Base-by-base conservation (phyloP, 371 early-diverging fungal species). In the Phascolomyces articulosus region DNA sequence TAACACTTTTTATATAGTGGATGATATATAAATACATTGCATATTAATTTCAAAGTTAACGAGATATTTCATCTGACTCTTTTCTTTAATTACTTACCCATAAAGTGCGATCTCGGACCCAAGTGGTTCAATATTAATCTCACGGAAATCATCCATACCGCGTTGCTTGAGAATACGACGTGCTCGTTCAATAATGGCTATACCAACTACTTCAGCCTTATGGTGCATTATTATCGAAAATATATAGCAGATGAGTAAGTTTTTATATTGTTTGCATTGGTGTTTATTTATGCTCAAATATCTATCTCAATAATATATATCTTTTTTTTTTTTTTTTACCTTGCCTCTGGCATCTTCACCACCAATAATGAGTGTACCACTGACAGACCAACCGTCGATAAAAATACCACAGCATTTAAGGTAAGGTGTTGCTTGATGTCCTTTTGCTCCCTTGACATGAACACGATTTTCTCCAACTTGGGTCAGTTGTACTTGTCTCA, bases 361-460 rank as follows among this genome's bases (percentile, higher is more conserved):
- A 44, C 87, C 90, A 54, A 91, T 81, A 62, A 90, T 66, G n/a
- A 91, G 70, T 58, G 88, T 87, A 4, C 82, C 88, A 3, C 82
- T 81, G 58, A 90, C 70, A 62, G 86, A 85, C 80, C 79, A 89
- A 0, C 89, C 89, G 60, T 90, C 90, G 9, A 83, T 74, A 65
- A 80, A 89, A 62, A 91, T 85, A 38, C 90, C 90, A 4, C 87
- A 89, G 49, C 89, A 88, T 62, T 91, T 91, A 41, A 89, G 66
- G 40, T 68, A 83, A 21, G 84, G 82, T 2, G 91, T 88, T 15
- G 91, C 90, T n/a, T 83, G 59, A 9, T 78, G 55, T 11, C 91
- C 91, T 41, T 83, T 87, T 15, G 89, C 88, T 6, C 90, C 90
- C 7, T 75, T 71, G 3, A 91, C 90, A n/a, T 78, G 63, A 13